A percentile compares a stretch with the other conserved stretches of the same genome.
Evolutionary conservation across 2,329 filamentous ascomycete genomes (phyloP).

Genomic region (Rutstroemia sp.): DNA sequence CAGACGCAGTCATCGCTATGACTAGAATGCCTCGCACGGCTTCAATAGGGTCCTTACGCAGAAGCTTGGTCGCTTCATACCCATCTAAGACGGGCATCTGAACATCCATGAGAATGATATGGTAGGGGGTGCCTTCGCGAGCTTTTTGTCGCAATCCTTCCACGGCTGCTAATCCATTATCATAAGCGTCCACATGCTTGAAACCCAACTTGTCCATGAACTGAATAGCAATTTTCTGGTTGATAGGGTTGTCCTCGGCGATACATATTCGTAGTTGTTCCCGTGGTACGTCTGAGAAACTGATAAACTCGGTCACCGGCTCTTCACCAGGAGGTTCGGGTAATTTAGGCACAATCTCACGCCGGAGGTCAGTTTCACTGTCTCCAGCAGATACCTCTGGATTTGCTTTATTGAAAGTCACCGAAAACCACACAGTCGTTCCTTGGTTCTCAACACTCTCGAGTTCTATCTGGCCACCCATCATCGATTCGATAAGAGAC

Average conservation of each 20-base stretch:
- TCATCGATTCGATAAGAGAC: conserved; percentile 85
- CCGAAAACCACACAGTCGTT: conserved; percentile 69
- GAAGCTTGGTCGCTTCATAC: conserved; percentile 80
- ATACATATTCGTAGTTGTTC: conserved; percentile 82
- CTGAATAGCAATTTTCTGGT: conserved; percentile 87
- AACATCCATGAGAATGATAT: conserved; percentile 90
- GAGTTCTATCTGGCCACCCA: conserved; percentile 77
- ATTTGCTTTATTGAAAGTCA: conserved; percentile 78
- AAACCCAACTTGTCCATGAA: conserved; percentile 85
- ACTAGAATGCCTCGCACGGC: conserved; percentile 78
- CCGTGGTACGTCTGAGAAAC: conserved; percentile 66
- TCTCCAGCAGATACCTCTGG: conserved; percentile 51
- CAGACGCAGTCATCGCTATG: conserved; percentile 94
- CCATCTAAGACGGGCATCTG: conserved; percentile 94
- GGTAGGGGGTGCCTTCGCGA: conserved; percentile 68
- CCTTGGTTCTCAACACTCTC: conserved; percentile 68
- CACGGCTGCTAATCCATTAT: conserved; percentile 82
- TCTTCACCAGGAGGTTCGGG: conserved; percentile 34
- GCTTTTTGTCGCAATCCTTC: conserved; percentile 76
- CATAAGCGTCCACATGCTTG: conserved; percentile 73
- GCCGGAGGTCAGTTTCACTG: conserved; percentile 33
- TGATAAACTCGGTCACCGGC: conserved; percentile 41
- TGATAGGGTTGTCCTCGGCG: conserved; percentile 91
- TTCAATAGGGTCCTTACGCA: conserved; percentile 69
- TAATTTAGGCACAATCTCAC: conserved; percentile 34